phyloP scores from a whole-genome alignment of 2,329 filamentous ascomycete genomes.

The Penicillium sp. region DNA sequence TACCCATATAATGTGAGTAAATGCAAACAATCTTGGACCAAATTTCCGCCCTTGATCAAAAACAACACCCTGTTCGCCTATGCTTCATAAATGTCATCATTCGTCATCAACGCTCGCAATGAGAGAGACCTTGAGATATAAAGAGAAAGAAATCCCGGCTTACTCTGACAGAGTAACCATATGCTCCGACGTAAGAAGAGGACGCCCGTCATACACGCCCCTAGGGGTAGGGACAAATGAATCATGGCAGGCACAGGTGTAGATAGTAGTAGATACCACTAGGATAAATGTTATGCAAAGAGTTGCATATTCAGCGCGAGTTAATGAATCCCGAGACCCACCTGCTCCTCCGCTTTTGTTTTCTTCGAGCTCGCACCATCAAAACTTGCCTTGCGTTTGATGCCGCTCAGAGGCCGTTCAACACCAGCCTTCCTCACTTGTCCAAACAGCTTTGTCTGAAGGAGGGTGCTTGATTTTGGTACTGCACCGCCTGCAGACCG shows the following conservation, averaged over 20 bases:
- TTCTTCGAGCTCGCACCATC: constrained; percentile 54
- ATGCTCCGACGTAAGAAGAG: not conserved
- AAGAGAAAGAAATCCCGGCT: constrained; percentile 1
- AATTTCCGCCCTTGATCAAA: not conserved
- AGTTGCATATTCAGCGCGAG: constrained; percentile 34
- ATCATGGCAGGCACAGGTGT: not conserved
- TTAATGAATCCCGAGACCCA: constrained; percentile 62
- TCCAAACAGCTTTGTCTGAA: constrained; percentile 69
- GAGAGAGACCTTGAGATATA: constrained; percentile 4
- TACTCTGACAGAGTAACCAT: not conserved
- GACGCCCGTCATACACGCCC: not conserved
- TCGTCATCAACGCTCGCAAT: constrained; percentile 22
- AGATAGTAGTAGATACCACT: constrained; percentile 16
- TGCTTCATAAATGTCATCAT: constrained; percentile 26
- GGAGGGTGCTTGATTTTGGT: constrained; percentile 51
- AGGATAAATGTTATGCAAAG: constrained; percentile 31
- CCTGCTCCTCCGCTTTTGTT: constrained; percentile 52
- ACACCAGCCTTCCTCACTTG: constrained; percentile 62
- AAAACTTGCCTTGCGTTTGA: constrained; percentile 49
- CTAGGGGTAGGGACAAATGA: not conserved
- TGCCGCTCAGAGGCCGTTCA: constrained; percentile 35
- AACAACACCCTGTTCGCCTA: constrained; percentile 26
- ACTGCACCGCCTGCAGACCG: constrained; percentile 43
- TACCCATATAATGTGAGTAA: not conserved
- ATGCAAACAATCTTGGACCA: not conserved